phyloP scores from a whole-genome alignment of 371 early-diverging fungal genomes.

The Nematocida major region DNA sequence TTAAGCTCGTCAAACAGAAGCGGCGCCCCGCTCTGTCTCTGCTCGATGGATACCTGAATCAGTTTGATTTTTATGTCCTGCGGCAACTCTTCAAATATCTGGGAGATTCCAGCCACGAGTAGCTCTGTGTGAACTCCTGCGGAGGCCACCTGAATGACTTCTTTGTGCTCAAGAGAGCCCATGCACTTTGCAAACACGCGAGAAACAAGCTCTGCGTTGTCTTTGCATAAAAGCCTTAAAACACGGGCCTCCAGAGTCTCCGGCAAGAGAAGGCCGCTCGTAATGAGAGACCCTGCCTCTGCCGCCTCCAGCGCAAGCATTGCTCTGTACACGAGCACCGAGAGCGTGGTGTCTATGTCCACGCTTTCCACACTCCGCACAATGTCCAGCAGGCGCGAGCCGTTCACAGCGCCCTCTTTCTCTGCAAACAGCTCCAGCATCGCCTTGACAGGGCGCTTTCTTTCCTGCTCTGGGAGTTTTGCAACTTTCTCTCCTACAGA shows the following conservation, averaged over 20 bases:
- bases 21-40: neutral
- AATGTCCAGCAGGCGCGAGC: neutral
- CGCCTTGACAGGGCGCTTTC: slow-evolving; percentile 9
- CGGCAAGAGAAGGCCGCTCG: neutral
- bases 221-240: neutral
- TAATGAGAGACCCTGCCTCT: neutral
- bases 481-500: neutral
- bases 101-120: neutral
- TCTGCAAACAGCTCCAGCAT: neutral
- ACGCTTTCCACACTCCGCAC: neutral
- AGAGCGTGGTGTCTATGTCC: slow-evolving; percentile 17
- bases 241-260: neutral
- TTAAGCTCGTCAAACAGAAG: neutral
- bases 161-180: neutral
- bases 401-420: neutral
- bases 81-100: neutral
- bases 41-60: neutral
- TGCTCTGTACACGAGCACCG: neutral
- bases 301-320: neutral
- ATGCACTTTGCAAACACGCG: slow-evolving; percentile 4
- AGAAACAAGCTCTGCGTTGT: neutral
- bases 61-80: neutral
- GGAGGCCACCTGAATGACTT: neutral
- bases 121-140: neutral
- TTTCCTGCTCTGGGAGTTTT: neutral